A percentile compares a stretch with the other conserved stretches of the same genome.
Evolutionary conservation across 1,139 yeast genomes (phyloP).

Genomic region (Blastobotrys aristatus): DNA sequence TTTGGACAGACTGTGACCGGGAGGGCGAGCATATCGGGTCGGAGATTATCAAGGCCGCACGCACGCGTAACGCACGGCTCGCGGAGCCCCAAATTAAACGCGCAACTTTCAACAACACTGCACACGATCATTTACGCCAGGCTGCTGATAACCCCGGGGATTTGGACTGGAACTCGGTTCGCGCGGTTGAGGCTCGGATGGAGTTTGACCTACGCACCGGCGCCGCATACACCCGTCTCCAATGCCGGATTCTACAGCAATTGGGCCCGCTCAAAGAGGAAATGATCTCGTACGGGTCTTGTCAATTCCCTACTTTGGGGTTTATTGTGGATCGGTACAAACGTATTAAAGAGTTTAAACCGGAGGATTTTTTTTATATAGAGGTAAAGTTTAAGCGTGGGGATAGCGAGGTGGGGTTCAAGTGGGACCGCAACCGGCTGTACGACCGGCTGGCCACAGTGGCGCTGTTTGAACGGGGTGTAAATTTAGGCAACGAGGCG

Average conservation of each 20-base stretch:
- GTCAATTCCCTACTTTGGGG: constrained; percentile 96
- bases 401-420: constrained; percentile 38
- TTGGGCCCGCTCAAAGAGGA: constrained; percentile 27
- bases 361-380: constrained; percentile 80
- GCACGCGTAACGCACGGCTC: constrained; percentile 47
- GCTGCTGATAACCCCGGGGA: constrained; percentile 69
- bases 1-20: constrained; percentile 99
- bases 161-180: constrained; percentile 65
- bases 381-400: constrained; percentile 45
- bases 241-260: constrained; percentile 47
- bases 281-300: constrained; percentile 74
- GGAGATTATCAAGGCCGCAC: constrained; percentile 70
- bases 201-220: constrained; percentile 91
- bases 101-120: constrained; percentile 85
- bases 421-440: constrained; percentile 66
- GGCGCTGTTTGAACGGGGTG: constrained; percentile 61
- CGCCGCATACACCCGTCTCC: constrained; percentile 76
- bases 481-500: constrained; percentile 44
- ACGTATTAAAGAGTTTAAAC: constrained; percentile 61
- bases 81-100: constrained; percentile 48
- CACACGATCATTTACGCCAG: constrained; percentile 58
- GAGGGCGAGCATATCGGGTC: constrained; percentile 96
- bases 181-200: constrained; percentile 80
- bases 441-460: constrained; percentile 68
- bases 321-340: constrained; percentile 92